phyloP scores from a whole-genome alignment of 2,329 filamentous ascomycete genomes.

The Dothideomycetes sp. region DNA sequence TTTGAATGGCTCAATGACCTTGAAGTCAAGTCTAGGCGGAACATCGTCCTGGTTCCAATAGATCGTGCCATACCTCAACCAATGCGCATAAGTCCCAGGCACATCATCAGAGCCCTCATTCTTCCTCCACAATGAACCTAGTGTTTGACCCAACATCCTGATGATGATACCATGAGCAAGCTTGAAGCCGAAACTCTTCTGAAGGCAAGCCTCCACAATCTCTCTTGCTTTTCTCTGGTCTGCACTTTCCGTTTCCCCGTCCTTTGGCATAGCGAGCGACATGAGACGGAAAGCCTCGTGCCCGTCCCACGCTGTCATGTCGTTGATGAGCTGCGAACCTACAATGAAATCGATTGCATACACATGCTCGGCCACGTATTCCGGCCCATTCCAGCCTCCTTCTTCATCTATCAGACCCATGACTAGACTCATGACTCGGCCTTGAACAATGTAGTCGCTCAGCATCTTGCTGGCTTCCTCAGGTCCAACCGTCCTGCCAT shows the following conservation, averaged over 20 bases:
- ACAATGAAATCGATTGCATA: conserved; percentile 41
- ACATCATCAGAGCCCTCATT: conserved; percentile 38
- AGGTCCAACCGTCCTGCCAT: conserved; percentile 18
- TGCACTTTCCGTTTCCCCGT: background rate
- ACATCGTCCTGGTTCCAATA: conserved; percentile 36
- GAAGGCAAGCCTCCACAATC: conserved; percentile 42
- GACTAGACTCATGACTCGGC: conserved; percentile 40
- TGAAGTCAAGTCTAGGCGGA: conserved; percentile 25
- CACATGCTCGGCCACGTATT: conserved; percentile 38
- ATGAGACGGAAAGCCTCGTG: conserved; percentile 39
- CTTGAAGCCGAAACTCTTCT: conserved; percentile 43
- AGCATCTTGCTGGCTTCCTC: conserved; percentile 32
- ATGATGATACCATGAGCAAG: conserved; percentile 44
- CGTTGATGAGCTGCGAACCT: conserved; percentile 42
- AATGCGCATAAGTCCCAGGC: conserved; percentile 43
- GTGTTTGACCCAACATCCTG: conserved; percentile 36
- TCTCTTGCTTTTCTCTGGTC: conserved; percentile 18
- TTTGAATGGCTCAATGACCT: conserved; percentile 27
- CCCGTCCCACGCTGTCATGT: conserved; percentile 42
- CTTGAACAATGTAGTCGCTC: conserved; percentile 48
- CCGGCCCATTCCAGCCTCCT: conserved; percentile 43
- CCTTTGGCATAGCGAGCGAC: conserved; percentile 28
- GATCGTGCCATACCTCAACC: conserved; percentile 40
- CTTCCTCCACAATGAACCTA: conserved; percentile 44
- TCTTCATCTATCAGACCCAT: conserved; percentile 42